Base-by-base conservation (phyloP, 148 eudicot species). In the Amaranthus palmeri region DNA sequence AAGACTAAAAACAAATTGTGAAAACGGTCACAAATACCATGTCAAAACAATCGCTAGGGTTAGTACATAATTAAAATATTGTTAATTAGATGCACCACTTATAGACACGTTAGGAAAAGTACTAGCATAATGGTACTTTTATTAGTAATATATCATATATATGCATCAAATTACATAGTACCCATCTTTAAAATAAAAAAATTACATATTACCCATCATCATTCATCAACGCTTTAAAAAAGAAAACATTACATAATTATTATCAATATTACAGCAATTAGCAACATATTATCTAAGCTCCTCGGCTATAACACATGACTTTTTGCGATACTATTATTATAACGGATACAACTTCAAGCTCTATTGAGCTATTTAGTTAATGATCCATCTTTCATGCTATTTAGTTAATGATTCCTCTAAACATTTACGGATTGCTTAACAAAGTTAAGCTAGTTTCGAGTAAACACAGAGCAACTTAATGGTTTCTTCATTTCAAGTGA, bases 401-500 rank as follows among this genome's bases (percentile, higher is more conserved):
- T 5, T 10, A 17, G 36, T 65, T n/a, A 48, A 14, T n/a, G 18
- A 49, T 41, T 41, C 54, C 50, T 3, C 47, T 13, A 3, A 50
- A 46, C 25, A 18, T 36, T 45, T 25, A 12, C 12, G 36, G 55
- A 8, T 36, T 49, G 10, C 13, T n/a, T 9, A 61, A 6, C 14
- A 41, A 10, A 3, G 67, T 51, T 41, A 73, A 55, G 62, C 73
- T 18, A 14, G 41, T 7, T 68, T 54, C 78, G 82, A 14, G 72
- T 57, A 18, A 81, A 68, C 69, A 75, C 88, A 36, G 42, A 71
- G 49, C 90, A 86, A 6, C 11, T 58, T 58, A 89, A 61, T 40
- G 95, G 90, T 68, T 78, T 84, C 82, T 84, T 87, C 84, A 89
- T 77, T 68, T 89, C 95, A 45, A 87, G 81, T 12, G 97, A 91